Percentiles rank a stretch among this genome's conserved stretches.
phyloP scores from a whole-genome alignment of 2,329 filamentous ascomycete genomes.

The Trichoderma sp. region DNA sequence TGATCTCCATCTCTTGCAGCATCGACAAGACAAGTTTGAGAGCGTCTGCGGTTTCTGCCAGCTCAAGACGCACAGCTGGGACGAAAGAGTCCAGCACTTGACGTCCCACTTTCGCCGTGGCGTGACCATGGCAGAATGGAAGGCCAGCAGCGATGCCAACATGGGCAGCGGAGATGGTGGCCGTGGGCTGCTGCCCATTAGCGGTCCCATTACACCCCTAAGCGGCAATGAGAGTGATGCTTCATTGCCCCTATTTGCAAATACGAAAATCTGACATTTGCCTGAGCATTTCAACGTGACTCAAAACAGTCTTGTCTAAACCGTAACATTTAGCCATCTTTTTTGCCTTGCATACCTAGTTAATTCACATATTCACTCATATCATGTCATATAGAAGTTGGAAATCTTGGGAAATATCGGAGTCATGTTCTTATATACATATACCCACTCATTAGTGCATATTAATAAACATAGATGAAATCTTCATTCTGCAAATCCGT shows the following conservation, averaged over 20 bases:
- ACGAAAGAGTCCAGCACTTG: slow-evolving; percentile 41
- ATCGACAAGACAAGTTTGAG: slow-evolving; percentile 31
- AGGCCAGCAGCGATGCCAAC: slow-evolving; percentile 42
- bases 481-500: slow-evolving; percentile 63
- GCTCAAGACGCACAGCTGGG: slow-evolving; percentile 41
- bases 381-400: not conserved
- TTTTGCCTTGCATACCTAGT: not conserved
- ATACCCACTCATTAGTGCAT: slow-evolving; percentile 10
- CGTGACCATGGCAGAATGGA: slow-evolving; percentile 47
- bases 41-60: slow-evolving; percentile 45
- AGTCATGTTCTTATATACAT: not conserved
- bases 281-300: not conserved
- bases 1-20: slow-evolving; percentile 39
- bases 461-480: slow-evolving; percentile 57
- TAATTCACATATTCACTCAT: not conserved
- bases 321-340: not conserved
- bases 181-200: not conserved
- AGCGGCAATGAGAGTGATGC: slow-evolving; percentile 17
- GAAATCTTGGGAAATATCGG: not conserved
- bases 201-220: not conserved
- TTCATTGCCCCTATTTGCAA: not conserved
- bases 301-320: not conserved
- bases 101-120: slow-evolving; percentile 47
- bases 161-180: slow-evolving; percentile 35
- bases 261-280: not conserved